Evolutionary conservation across 2,329 filamentous ascomycete species (phyloP).

Genomic region (Penicillium oxalicum): DNA sequence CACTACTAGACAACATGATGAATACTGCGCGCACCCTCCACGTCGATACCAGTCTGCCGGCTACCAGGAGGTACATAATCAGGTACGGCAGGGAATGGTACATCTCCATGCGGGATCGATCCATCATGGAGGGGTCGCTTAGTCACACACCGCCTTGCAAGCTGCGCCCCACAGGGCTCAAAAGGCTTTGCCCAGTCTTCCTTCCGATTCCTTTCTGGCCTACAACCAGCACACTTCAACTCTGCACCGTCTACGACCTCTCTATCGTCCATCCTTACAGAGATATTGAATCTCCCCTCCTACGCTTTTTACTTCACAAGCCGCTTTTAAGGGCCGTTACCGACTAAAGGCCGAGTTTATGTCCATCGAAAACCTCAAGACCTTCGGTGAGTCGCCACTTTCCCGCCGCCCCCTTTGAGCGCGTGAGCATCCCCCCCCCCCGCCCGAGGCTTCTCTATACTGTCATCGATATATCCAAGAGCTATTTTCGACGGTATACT

Average conservation of each 20-base stretch:
- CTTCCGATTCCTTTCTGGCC: constrained; percentile 24
- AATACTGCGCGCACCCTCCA: too few species aligned
- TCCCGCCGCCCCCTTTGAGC: constrained; percentile 5
- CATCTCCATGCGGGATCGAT: too few species aligned
- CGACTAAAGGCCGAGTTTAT: constrained; percentile 78
- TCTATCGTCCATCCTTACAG: constrained; percentile 22
- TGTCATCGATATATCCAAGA: too few species aligned
- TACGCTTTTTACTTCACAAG: constrained; percentile 23
- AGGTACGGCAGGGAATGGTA: too few species aligned
- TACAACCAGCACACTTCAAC: constrained; percentile 17
- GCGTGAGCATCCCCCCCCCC: constrained; percentile 2
- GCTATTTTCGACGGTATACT: too few species aligned
- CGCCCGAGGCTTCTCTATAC: background rate
- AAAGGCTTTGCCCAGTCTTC: constrained; percentile 31
- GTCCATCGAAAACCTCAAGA: constrained; percentile 98
- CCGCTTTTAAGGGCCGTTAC: constrained; percentile 40
- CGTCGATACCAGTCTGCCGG: too few species aligned
- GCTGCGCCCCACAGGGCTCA: constrained; percentile 27
- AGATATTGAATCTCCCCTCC: constrained; percentile 30
- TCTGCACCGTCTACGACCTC: constrained; percentile 8
- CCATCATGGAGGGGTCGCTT: constrained; percentile 12
- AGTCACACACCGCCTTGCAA: constrained; percentile 31
- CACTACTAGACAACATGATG: too few species aligned
- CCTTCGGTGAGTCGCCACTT: constrained; percentile 64
- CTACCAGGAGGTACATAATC: too few species aligned